These are phyloP conservation scores for Suillus fuscotomentosus DNA, from an alignment of 768 basidiomycete genomes.

Conservation along the genomic window DNA sequence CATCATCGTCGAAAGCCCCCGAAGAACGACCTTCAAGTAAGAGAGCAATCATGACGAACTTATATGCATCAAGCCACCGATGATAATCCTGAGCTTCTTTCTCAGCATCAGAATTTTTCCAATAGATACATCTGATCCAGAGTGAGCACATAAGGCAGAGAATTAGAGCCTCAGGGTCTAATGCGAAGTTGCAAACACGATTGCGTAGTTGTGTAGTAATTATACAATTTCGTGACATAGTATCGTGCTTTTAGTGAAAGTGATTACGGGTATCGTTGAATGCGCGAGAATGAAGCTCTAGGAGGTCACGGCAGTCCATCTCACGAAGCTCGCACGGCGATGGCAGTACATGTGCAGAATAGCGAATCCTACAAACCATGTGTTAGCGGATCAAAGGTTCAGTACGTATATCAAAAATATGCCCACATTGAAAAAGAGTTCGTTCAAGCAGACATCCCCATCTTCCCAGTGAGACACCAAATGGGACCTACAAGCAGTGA, in stretches of 20 bases:
- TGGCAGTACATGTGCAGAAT: conserved; percentile 64
- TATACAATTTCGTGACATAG: neutral
- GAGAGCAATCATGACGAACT: neutral
- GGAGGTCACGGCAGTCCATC: neutral
- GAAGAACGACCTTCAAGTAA: neutral
- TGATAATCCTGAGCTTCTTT: neutral
- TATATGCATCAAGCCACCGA: neutral
- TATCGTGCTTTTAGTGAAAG: conserved; percentile 6
- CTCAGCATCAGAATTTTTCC: neutral
- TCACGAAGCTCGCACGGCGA: conserved; percentile 52
- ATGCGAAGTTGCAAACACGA: neutral
- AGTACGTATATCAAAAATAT: conserved; percentile 8
- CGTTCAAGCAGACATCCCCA: conserved; percentile 72
- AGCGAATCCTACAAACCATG: conserved; percentile 58
- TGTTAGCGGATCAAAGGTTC: conserved; percentile 7
- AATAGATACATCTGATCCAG: neutral
- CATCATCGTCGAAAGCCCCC: neutral
- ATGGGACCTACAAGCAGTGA: conserved; percentile 54
- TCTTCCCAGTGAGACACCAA: conserved; percentile 90
- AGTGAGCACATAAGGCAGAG: neutral
- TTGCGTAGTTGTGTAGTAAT: neutral
- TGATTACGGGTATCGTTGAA: conserved; percentile 20
- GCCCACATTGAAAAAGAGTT: conserved; percentile 77
- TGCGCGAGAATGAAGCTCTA: neutral
- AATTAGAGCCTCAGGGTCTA: neutral